Percentiles rank a stretch among this genome's conserved stretches.
Conservation (phyloP, 192 early-diverging fungal genomes). For the Coemansia sp. region DNA sequence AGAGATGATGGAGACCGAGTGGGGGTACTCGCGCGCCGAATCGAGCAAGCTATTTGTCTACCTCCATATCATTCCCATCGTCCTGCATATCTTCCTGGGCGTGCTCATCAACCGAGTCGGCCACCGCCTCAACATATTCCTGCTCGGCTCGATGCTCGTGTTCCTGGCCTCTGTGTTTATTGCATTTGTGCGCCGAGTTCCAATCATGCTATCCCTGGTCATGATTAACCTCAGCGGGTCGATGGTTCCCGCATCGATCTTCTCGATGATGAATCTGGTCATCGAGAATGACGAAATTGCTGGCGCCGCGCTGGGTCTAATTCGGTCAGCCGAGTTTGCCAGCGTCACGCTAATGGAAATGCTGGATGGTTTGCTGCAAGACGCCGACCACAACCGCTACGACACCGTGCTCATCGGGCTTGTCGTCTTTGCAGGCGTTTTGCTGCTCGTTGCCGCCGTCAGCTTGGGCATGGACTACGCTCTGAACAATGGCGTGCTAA, state of each 20-base stretch:
- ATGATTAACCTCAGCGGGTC: conserved; percentile 50
- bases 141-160: conserved; percentile 38
- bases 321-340: conserved; percentile 55
- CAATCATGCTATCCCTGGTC: conserved; percentile 37
- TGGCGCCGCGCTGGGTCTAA: conserved; percentile 54
- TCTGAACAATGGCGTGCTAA: conserved; percentile 31
- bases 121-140: conserved; percentile 49
- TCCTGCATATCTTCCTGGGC: conserved; percentile 58
- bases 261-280: conserved; percentile 51
- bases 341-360: conserved; percentile 58
- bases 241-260: conserved; percentile 48
- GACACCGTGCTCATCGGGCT: conserved; percentile 54
- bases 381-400: conserved; percentile 54
- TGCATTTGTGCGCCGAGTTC: conserved; percentile 36
- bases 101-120: conserved; percentile 62
- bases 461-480: conserved; percentile 30
- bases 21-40: conserved; percentile 44
- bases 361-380: conserved; percentile 57
- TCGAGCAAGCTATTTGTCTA: conserved; percentile 57
- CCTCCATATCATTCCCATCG: conserved; percentile 60
- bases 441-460: conserved; percentile 33
- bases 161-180: conserved; percentile 47
- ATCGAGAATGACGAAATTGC: conserved; percentile 54
- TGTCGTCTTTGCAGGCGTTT: conserved; percentile 37
- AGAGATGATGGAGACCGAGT: conserved; percentile 57